Conservation (phyloP, 192 early-diverging fungal species). For the Phlyctochytrium planicorne region DNA sequence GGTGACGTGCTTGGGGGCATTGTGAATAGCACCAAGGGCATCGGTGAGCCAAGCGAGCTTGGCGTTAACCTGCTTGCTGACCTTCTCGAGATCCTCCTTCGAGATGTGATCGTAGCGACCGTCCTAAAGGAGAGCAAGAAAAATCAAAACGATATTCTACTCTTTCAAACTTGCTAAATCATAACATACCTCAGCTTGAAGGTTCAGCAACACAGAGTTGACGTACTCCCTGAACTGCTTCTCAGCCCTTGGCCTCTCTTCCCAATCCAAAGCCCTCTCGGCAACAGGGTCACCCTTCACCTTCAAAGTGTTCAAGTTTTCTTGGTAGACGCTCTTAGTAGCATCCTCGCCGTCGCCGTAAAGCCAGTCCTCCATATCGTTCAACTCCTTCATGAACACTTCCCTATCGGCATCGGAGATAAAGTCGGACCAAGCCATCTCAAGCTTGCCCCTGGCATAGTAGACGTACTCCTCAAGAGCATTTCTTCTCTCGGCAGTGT, state of each 20-base stretch:
- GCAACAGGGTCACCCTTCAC: constrained; percentile 77
- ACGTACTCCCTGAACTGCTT: constrained; percentile 78
- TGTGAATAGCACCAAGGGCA: constrained; percentile 70
- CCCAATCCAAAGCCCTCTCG: constrained; percentile 78
- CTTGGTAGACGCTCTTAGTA: constrained; percentile 82
- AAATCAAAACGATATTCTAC: background rate
- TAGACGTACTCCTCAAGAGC: constrained; percentile 98
- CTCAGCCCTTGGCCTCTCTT: constrained; percentile 82
- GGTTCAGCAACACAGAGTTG: constrained; percentile 68
- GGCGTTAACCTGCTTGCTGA: constrained; percentile 71
- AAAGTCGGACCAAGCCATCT: constrained; percentile 71
- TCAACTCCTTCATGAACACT: constrained; percentile 67
- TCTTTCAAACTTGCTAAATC: background rate
- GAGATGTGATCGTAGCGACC: constrained; percentile 87
- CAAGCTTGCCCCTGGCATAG: constrained; percentile 86
- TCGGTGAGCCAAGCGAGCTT: constrained; percentile 88
- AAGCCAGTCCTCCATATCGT: constrained; percentile 93
- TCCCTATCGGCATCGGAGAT: constrained; percentile 70
- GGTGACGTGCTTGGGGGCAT: constrained; percentile 70
- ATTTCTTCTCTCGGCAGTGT: constrained; percentile 93
- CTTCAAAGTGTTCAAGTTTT: constrained; percentile 79
- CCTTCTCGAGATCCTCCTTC: constrained; percentile 78
- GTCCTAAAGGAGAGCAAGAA: constrained; percentile 47
- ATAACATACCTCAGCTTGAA: constrained; percentile 51
- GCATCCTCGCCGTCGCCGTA: constrained; percentile 91